Evolutionary conservation across 2,329 filamentous ascomycete genomes (phyloP).

Genomic region (Ophiocordyceps australis): DNA sequence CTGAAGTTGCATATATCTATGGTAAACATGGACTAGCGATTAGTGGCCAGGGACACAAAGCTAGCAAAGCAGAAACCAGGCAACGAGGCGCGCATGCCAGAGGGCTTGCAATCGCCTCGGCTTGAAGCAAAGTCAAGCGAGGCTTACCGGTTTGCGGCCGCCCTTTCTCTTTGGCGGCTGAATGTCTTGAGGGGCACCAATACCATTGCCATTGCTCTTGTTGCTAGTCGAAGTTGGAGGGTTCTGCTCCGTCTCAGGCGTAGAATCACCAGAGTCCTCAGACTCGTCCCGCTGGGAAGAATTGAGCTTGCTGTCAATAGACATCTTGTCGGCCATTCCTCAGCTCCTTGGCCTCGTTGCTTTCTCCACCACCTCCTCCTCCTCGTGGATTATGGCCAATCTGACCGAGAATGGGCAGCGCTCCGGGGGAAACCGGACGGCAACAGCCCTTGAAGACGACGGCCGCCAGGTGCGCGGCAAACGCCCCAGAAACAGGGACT

Average conservation of each 20-base stretch:
- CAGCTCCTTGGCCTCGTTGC: no score
- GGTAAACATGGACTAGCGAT: no score
- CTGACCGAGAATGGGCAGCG: no score
- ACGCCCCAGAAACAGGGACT: constrained; percentile 11
- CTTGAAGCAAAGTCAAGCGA: background rate
- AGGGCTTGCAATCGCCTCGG: background rate
- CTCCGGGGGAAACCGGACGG: no score
- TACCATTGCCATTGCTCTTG: no score
- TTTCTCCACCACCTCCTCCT: no score
- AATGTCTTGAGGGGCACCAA: constrained; percentile 25
- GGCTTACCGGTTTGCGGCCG: constrained; percentile 86
- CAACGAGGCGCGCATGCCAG: no score
- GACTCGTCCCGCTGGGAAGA: constrained; percentile 31
- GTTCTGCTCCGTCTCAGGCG: constrained; percentile 34
- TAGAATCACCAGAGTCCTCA: constrained; percentile 42
- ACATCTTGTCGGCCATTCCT: constrained; percentile 51
- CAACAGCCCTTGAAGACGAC: no score
- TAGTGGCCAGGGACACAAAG: no score
- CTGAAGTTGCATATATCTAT: constrained; percentile 95
- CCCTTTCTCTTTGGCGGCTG: constrained; percentile 86
- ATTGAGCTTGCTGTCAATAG: constrained; percentile 31
- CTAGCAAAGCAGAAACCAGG: no score
- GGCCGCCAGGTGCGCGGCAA: no score
- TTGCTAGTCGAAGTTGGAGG: constrained; percentile 13
- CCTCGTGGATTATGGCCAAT: no score